Conservation (phyloP, 805 yeast species). For the Hanseniaspora jakobsenii region DNA sequence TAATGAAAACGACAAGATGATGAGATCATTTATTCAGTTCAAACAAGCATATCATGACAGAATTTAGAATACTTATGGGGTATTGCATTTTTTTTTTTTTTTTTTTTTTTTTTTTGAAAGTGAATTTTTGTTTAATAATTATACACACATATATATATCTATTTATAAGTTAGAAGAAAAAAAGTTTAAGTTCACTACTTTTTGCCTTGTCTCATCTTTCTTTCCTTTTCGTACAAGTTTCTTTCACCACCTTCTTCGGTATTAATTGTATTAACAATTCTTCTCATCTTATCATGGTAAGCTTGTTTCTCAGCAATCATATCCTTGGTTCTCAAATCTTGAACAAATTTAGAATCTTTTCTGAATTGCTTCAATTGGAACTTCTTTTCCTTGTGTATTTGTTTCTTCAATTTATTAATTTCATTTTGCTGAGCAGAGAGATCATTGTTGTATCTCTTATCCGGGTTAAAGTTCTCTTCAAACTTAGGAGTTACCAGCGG, state of each 20-base stretch:
- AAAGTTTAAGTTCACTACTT: too few relatives aligned
- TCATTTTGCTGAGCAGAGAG: conserved; percentile 58
- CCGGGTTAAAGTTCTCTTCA: conserved; percentile 93
- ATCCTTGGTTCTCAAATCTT: conserved; percentile 69
- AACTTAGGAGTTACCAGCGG: conserved; percentile 79
- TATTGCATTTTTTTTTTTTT: too few relatives aligned
- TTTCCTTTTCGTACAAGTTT: conserved; percentile 83
- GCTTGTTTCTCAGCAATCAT: conserved; percentile 63
- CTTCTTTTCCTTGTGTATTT: conserved; percentile 85
- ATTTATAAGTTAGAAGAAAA: too few relatives aligned
- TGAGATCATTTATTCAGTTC: conserved; percentile 14
- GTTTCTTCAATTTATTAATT: conserved; percentile 65
- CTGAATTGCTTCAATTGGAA: conserved; percentile 80
- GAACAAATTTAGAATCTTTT: conserved; percentile 74
- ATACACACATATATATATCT: too few relatives aligned
- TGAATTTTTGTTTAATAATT: too few relatives aligned
- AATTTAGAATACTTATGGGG: not conserved
- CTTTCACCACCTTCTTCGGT: conserved; percentile 93
- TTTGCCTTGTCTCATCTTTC: conserved; percentile 46
- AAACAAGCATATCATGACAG: conserved; percentile 1
- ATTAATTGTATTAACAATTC: conserved; percentile 71
- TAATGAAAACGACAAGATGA: conserved; percentile 9
- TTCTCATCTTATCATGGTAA: conserved; percentile 83
- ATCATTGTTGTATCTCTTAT: conserved; percentile 79
- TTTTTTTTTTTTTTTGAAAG: too few relatives aligned